Base-by-base conservation (phyloP, 495 filamentous ascomycete genomes). In the Glarea lozoyensis region DNA sequence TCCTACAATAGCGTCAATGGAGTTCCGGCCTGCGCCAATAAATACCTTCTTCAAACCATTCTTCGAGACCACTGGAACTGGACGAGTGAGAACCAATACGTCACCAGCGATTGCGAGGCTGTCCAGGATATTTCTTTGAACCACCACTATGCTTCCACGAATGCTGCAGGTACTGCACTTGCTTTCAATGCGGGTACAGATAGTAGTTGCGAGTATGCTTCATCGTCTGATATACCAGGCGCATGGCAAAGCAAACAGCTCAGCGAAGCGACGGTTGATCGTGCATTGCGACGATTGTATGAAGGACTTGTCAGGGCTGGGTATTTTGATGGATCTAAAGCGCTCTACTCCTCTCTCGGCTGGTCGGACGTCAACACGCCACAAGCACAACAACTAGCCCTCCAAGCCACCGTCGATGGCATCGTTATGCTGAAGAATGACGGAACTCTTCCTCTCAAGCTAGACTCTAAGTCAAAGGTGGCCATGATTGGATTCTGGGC, bases 381-480 rank as follows among this genome's bases (percentile, higher is more conserved):
- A 2, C 56, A 71, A 27, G 65, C 73, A 0, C 66, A 73, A 59
- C 61, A 71, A 12, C 67, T 83, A 13, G 70, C 79, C 0, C 66
- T 75, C 36, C 63, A 70, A 45, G 78, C 78, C 0, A 78, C 78
- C 0, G 69, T 71, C 3, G 69, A 77, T 47, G 72, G 79, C 0
- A 71, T 77, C 18, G 69, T 73, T 6, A 60, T 83, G 3, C 61
- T 81, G 6, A 80, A 82, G 63, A 83, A 83, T 42, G 71, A 78
- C 20, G 74, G 65, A 17, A 60, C 60, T 10, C 55, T 82, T 2
- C 78, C 78, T 0, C 55, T 78, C 2, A 58, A 63, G 0, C 46
- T 59, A 11, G 54, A 54, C 4, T 52, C 53, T 12, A 64, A 54
- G 15, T 68, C 56, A 9, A 34, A 13, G 2, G 56, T 80, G n/a